phyloP scores from a whole-genome alignment of 352 stramenopile species.

The Stephanocyclus meneghinianus region DNA sequence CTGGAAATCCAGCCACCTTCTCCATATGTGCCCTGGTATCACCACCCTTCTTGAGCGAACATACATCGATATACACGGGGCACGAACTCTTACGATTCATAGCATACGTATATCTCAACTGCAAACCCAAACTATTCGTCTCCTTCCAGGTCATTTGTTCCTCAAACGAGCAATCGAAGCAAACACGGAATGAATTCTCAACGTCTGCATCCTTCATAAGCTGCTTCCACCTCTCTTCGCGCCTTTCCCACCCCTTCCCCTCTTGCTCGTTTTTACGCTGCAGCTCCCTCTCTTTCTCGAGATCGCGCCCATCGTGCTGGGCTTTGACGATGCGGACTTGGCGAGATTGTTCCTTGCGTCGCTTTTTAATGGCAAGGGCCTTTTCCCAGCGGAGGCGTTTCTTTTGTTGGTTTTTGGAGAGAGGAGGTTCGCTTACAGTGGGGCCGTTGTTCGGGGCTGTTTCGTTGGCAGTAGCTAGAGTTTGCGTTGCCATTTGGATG shows the following conservation, averaged over 20 bases:
- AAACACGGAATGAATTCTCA: slow-evolving; percentile 85
- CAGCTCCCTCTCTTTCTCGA: slow-evolving; percentile 56
- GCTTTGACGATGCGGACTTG: slow-evolving; percentile 60
- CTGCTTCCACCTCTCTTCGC: slow-evolving; percentile 80
- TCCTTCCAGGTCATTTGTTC: slow-evolving; percentile 90
- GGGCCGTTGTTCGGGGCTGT: background rate
- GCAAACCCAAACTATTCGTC: slow-evolving; percentile 90
- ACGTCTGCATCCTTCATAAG: slow-evolving; percentile 51
- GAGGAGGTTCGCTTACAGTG: background rate
- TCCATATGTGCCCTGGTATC: slow-evolving; percentile 85
- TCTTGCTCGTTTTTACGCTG: slow-evolving; percentile 39
- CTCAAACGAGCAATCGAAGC: slow-evolving; percentile 92
- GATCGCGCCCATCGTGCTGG: slow-evolving; percentile 66
- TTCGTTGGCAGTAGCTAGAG: too few relatives aligned
- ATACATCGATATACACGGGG: slow-evolving; percentile 59
- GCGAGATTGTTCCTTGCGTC: slow-evolving; percentile 81
- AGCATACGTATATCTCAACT: slow-evolving; percentile 89
- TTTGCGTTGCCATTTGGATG: too few relatives aligned
- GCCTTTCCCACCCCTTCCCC: slow-evolving; percentile 67
- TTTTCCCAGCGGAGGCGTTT: slow-evolving; percentile 77
- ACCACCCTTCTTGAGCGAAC: slow-evolving; percentile 61
- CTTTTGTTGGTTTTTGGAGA: slow-evolving; percentile 77
- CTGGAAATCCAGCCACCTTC: slow-evolving; percentile 89
- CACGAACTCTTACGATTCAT: slow-evolving; percentile 59
- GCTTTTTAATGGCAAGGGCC: slow-evolving; percentile 88